Conservation (phyloP, 106 monocot species). For the Triglochin maritima region DNA sequence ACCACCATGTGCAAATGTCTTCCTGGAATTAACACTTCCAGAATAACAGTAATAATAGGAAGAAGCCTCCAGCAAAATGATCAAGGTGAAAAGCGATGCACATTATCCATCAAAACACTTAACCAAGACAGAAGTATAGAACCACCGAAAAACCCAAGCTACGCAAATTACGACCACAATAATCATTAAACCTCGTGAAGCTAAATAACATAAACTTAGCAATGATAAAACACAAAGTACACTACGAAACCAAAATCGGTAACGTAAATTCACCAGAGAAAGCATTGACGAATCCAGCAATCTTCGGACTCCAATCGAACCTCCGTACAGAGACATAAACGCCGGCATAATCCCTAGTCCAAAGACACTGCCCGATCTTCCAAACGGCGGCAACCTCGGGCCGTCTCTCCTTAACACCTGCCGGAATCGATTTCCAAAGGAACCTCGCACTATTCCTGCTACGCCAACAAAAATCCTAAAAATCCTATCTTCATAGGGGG, state of each 20-base stretch:
- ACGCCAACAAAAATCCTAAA: background rate
- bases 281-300: constrained; percentile 34
- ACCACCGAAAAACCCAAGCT: too few relatives aligned
- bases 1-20: too few relatives aligned
- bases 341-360: constrained; percentile 68
- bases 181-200: too few relatives aligned
- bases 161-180: too few relatives aligned
- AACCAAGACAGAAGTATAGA: too few relatives aligned
- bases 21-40: too few relatives aligned
- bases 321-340: constrained; percentile 49
- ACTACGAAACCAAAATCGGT: background rate
- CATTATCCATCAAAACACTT: too few relatives aligned
- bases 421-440: constrained; percentile 81
- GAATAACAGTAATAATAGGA: too few relatives aligned
- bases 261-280: constrained; percentile 45
- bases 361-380: constrained; percentile 92
- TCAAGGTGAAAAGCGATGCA: too few relatives aligned
- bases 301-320: constrained; percentile 75
- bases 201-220: background rate
- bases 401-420: constrained; percentile 44
- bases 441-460: constrained; percentile 86
- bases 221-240: background rate
- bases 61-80: too few relatives aligned
- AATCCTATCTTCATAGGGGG: too few relatives aligned
- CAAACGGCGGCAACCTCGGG: constrained; percentile 67